Base-by-base conservation (phyloP, 495 filamentous ascomycete genomes). In the Penicillium daleae region DNA sequence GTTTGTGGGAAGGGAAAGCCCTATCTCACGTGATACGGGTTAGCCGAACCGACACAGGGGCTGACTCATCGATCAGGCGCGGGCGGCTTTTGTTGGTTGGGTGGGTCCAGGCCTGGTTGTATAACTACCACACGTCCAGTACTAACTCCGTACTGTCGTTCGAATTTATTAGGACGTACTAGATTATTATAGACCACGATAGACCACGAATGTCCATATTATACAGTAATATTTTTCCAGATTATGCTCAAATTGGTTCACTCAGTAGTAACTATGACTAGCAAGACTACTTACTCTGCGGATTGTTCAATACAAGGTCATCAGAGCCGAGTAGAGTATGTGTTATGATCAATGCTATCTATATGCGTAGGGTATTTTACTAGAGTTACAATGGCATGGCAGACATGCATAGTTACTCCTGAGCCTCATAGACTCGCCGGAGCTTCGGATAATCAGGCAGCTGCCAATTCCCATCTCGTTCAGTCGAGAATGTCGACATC, bases 1-100 rank as follows among this genome's bases (percentile, higher is more conserved):
- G 64, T 69, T 69, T 69, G 66, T 69, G 66, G 63, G 66, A 68
- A 68, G 66, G 39, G 46, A 48, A 71, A 72, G 69, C 67, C 67
- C 70, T 72, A 72, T 64, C 65, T 68, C 66, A 69, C 66, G 66
- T 69, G 66, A 66, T 64, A 62, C 39, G 26, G 57, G 66, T 63
- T 68, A 68, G 60, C 67, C 67, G 67, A 69, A 65, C 60, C 59
- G 63, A 57, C 49, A n/a, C n/a, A n/a, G 29, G 19, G 53, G 57
- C 31, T 63, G 60, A 66, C 49, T 66, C 61, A 63, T 40, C 56
- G 29, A 12, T 19, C 29, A 3, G 4, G 35, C 31, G 15, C 49
- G 51, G 17, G n/a, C 51, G 51, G 51, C 71, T 67, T 71, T 27
- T 19, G 10, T 13, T 29, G 24, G 49, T 52, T 31, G 5, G 24